Evolutionary conservation across 352 stramenopile species (phyloP).

Genomic region (Pythium insidiosum): DNA sequence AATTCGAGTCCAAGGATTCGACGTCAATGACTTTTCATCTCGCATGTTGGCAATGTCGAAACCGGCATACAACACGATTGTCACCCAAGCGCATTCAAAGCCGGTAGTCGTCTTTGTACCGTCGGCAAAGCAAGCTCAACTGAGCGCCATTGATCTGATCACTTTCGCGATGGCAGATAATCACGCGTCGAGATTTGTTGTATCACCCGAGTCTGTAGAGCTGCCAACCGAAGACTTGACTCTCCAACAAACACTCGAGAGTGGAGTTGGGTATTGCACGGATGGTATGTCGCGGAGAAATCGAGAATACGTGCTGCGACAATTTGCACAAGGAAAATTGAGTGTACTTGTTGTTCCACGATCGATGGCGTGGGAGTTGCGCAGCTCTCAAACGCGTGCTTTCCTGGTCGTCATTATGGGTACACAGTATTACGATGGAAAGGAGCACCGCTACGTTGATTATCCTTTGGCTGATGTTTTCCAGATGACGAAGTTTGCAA

Average conservation of each 20-base stretch:
- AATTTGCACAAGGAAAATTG: constrained; percentile 86
- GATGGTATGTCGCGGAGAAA: constrained; percentile 90
- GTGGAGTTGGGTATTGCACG: constrained; percentile 95
- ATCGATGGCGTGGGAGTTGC: constrained; percentile 90
- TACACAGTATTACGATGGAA: constrained; percentile 96
- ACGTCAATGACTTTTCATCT: constrained; percentile 95
- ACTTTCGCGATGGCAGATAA: constrained; percentile 92
- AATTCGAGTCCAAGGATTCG: constrained; percentile 96
- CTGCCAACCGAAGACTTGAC: constrained; percentile 81
- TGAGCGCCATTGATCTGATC: constrained; percentile 98
- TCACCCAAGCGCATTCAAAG: constrained; percentile 74
- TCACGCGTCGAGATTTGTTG: constrained; percentile 58
- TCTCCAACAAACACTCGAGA: constrained; percentile 90
- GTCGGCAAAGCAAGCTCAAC: constrained; percentile 95
- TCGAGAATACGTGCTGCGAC: constrained; percentile 79
- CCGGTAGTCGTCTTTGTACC: constrained; percentile 96
- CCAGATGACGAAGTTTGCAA: constrained; percentile 95
- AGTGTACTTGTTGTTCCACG: constrained; percentile 93
- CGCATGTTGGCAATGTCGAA: constrained; percentile 98
- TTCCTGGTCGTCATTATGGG: constrained; percentile 97
- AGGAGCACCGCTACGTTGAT: constrained; percentile 94
- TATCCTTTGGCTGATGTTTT: constrained; percentile 96
- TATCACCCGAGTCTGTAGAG: constrained; percentile 20
- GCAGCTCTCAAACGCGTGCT: constrained; percentile 53
- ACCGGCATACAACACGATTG: constrained; percentile 94